Conservation (phyloP, 805 yeast species). For the Komagataella kurtzmanii region DNA sequence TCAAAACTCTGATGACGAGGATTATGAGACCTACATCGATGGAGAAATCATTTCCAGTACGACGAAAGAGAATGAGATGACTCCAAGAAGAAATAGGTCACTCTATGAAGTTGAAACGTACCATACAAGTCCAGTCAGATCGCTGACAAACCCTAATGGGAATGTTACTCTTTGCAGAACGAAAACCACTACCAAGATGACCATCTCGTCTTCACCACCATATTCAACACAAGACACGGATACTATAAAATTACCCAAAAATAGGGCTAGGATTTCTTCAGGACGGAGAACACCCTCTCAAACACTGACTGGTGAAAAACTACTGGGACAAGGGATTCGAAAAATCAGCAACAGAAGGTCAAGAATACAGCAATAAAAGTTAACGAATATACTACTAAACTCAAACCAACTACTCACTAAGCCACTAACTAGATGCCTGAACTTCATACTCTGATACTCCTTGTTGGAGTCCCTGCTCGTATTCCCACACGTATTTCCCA, state of each 20-base stretch:
- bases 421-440: slow-evolving; percentile 1
- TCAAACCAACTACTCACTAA: neutral
- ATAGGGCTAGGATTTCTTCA: neutral
- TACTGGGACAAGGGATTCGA: slow-evolving; percentile 22
- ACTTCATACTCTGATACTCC: slow-evolving; percentile 34
- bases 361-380: neutral
- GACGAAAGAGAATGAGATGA: neutral
- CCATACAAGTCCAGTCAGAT: neutral
- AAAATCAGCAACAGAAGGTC: slow-evolving; percentile 15
- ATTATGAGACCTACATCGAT: slow-evolving; percentile 1
- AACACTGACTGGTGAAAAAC: slow-evolving; percentile 12
- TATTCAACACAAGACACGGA: neutral
- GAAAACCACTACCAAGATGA: slow-evolving; percentile 2
- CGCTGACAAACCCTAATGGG: neutral
- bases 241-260: neutral
- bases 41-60: neutral
- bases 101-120: neutral
- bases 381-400: neutral
- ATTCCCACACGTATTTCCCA: slow-evolving; percentile 65
- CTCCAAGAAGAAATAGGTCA: neutral
- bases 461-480: slow-evolving; percentile 72
- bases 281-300: slow-evolving; percentile 3
- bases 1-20: slow-evolving; percentile 1
- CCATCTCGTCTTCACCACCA: slow-evolving; percentile 2
- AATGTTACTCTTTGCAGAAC: neutral